A percentile compares a stretch with the other conserved stretches of the same genome.
Conservation (phyloP, 352 stramenopile genomes). For the Phytophthora litchii region DNA sequence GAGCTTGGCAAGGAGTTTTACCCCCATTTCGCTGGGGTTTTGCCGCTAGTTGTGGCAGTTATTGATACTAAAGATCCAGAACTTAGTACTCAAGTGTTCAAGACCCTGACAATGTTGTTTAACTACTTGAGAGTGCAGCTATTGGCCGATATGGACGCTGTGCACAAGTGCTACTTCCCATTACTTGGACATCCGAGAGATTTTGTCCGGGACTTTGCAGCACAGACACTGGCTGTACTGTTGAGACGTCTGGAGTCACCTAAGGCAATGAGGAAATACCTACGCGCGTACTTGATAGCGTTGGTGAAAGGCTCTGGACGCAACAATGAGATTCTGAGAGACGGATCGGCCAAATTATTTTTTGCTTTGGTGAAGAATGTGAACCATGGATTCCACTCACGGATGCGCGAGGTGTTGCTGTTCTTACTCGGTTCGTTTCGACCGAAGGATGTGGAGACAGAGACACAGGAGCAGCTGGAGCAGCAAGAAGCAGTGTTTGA, state of each 20-base stretch:
- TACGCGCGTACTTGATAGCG: slow-evolving; percentile 77
- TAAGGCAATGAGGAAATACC: slow-evolving; percentile 84
- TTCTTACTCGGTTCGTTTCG: slow-evolving; percentile 78
- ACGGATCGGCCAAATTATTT: slow-evolving; percentile 88
- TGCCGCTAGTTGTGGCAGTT: slow-evolving; percentile 75
- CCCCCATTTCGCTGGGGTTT: slow-evolving; percentile 66
- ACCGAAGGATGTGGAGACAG: slow-evolving; percentile 35
- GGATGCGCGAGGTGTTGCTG: slow-evolving; percentile 80
- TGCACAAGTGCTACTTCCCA: slow-evolving; percentile 91
- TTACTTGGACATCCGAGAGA: slow-evolving; percentile 83
- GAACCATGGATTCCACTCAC: slow-evolving; percentile 85
- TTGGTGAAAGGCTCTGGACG: slow-evolving; percentile 66
- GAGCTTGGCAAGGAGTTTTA: slow-evolving; percentile 90
- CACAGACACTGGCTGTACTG: slow-evolving; percentile 86
- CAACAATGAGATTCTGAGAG: slow-evolving; percentile 70
- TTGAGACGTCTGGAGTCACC: slow-evolving; percentile 76
- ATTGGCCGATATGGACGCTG: slow-evolving; percentile 88
- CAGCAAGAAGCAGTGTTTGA: slow-evolving; percentile 55
- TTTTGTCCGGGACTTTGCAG: slow-evolving; percentile 91
- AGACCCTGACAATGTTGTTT: slow-evolving; percentile 91
- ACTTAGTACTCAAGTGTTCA: slow-evolving; percentile 90
- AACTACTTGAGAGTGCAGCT: slow-evolving; percentile 85
- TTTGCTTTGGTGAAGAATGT: slow-evolving; percentile 87
- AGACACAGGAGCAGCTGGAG: slow-evolving; percentile 26
- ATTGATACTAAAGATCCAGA: slow-evolving; percentile 90